A percentile compares a stretch with the other conserved stretches of the same genome.
Conservation (phyloP, 164 flowering plant species). For the grape (Vitis vinifera) region ASM3070453v1 NC_081821.1:937501-938000, state of each 20-base stretch:
- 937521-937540: too few species aligned
- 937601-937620: too few species aligned
- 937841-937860: constrained; percentile 71
- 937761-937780: constrained; percentile 62
- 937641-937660: too few species aligned
- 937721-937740: constrained; percentile 48
- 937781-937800: constrained; percentile 63
- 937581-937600: too few species aligned
- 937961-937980: neutral
- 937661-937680: too few species aligned
- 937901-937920: constrained; percentile 79
- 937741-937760: constrained; percentile 62
- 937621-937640: too few species aligned
- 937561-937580: too few species aligned
- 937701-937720: constrained; percentile 78
- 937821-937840: constrained; percentile 54
- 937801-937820: constrained; percentile 60
- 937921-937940: too few species aligned
- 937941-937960: neutral
- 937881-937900: constrained; percentile 52
- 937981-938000: too few species aligned
- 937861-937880: constrained; percentile 68
- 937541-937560: too few species aligned
- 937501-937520: too few species aligned
- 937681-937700: neutral